These are phyloP conservation scores for Stereocaulon alpinum DNA, from an alignment of 495 filamentous ascomycete genomes.

Conservation along the genomic window DNA sequence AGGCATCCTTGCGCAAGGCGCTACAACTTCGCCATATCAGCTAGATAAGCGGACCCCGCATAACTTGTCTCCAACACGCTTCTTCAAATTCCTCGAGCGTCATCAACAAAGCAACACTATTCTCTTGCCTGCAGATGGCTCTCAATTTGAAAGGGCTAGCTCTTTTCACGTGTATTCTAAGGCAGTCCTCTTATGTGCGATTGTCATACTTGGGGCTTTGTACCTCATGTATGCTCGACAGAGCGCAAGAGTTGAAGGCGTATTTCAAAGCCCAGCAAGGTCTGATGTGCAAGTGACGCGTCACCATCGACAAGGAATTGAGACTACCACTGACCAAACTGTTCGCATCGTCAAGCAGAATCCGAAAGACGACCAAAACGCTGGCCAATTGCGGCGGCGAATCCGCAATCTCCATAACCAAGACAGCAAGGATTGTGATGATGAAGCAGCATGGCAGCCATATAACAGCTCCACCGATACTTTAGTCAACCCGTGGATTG, in stretches of 20 bases:
- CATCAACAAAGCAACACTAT: no score
- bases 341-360: neutral
- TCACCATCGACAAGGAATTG: neutral
- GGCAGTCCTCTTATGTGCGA: neutral
- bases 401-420: neutral
- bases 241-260: neutral
- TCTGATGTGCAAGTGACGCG: constrained; percentile 6
- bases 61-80: neutral
- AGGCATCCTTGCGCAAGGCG: neutral
- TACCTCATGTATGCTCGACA: neutral
- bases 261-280: constrained; percentile 1
- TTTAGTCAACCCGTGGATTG: constrained; percentile 1
- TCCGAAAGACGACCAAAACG: neutral
- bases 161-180: neutral
- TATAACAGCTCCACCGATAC: constrained; percentile 3
- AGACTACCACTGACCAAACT: neutral
- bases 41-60: neutral
- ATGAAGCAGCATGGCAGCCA: neutral
- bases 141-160: neutral
- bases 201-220: neutral
- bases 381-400: neutral
- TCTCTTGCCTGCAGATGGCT: no score
- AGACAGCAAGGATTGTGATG: neutral
- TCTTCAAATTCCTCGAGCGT: neutral
- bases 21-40: neutral